These are phyloP conservation scores for Entophlyctis helioformis DNA, from an alignment of 192 early-diverging fungal species.

Conservation along the genomic window DNA sequence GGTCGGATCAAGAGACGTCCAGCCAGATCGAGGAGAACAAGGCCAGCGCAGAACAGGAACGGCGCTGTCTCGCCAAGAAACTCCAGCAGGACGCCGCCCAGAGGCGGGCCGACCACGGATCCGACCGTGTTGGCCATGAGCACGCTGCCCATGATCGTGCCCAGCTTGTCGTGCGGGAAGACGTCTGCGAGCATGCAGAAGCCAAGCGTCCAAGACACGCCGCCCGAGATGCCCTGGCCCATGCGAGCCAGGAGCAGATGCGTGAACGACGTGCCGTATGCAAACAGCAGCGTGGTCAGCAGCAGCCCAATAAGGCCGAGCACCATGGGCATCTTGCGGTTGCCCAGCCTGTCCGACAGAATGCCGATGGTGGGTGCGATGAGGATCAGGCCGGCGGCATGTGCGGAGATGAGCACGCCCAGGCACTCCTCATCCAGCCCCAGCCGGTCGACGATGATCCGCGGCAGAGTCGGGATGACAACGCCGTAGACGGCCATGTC, in stretches of 20 bases:
- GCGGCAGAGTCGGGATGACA: constrained; percentile 49
- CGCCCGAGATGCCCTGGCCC: constrained; percentile 60
- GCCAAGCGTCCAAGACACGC: constrained; percentile 43
- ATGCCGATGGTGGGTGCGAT: constrained; percentile 57
- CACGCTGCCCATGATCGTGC: constrained; percentile 60
- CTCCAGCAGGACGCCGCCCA: constrained; percentile 54
- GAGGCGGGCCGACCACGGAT: constrained; percentile 51
- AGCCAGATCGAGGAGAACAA: constrained; percentile 48
- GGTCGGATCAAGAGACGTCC: constrained; percentile 47
- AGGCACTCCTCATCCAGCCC: constrained; percentile 39
- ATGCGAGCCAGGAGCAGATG: constrained; percentile 56
- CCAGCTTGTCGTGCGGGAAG: constrained; percentile 46
- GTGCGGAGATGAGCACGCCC: constrained; percentile 61
- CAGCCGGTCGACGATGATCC: constrained; percentile 47
- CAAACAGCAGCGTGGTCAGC: constrained; percentile 52
- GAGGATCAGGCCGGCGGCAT: constrained; percentile 50
- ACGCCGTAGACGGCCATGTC: background rate
- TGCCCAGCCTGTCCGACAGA: constrained; percentile 57
- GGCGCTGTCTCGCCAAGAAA: constrained; percentile 55
- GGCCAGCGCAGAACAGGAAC: constrained; percentile 55
- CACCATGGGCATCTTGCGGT: constrained; percentile 65
- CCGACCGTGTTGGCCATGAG: constrained; percentile 58
- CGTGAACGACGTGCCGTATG: constrained; percentile 47
- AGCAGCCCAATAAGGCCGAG: constrained; percentile 53
- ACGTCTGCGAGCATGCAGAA: constrained; percentile 62